Evolutionary conservation across 495 filamentous ascomycete genomes (phyloP).

Genomic region (Aspergillus biplanus): DNA sequence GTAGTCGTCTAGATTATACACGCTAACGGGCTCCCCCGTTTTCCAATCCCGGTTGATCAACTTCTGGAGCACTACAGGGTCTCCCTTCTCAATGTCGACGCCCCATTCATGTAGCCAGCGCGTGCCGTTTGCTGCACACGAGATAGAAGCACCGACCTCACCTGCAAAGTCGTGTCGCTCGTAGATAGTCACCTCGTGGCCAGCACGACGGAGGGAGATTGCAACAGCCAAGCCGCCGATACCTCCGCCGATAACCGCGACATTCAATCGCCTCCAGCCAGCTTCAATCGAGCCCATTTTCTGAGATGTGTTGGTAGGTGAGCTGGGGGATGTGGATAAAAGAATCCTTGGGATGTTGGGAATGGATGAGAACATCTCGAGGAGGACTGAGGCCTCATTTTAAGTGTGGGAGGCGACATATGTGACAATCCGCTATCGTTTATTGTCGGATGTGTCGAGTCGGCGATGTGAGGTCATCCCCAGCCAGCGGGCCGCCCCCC

Average conservation of each 20-base stretch:
- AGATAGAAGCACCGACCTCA: conserved; percentile 49
- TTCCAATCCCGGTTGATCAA: conserved; percentile 56
- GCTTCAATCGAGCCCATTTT: conserved; percentile 14
- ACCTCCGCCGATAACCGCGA: conserved; percentile 68
- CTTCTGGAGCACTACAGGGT: conserved; percentile 51
- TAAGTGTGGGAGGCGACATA: not conserved
- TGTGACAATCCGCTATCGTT: not conserved
- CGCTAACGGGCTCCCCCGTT: conserved; percentile 48
- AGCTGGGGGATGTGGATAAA: no score
- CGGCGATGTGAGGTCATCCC: not conserved
- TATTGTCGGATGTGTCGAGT: not conserved
- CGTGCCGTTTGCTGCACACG: conserved; percentile 49
- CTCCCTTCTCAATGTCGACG: conserved; percentile 46
- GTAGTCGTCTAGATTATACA: conserved; percentile 49
- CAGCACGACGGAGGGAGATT: conserved; percentile 65
- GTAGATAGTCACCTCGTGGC: conserved; percentile 60
- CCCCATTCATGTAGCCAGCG: conserved; percentile 52
- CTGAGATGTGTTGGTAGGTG: not conserved
- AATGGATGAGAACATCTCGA: not conserved
- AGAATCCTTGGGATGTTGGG: not conserved
- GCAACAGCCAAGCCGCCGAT: conserved; percentile 70
- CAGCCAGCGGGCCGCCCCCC: not conserved
- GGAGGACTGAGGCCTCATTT: not conserved
- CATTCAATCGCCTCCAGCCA: conserved; percentile 42
- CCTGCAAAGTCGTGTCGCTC: conserved; percentile 47